A percentile compares a stretch with the other conserved stretches of the same genome.
Conservation (phyloP, 2,329 filamentous ascomycete species). For the Colletotrichum sp. region DNA sequence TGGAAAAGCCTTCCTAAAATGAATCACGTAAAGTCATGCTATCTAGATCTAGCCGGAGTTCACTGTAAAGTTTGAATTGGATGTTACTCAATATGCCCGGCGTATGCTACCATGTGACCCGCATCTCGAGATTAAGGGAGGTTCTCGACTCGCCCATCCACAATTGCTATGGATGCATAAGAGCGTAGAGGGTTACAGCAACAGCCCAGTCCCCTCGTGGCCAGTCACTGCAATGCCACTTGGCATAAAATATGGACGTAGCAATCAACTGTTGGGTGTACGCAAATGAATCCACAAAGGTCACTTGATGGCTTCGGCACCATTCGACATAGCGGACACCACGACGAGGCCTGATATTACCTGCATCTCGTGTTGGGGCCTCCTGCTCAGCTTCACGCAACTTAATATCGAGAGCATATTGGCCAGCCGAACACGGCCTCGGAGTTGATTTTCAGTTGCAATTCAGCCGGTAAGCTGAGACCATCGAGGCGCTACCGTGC, state of each 20-base stretch:
- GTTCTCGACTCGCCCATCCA: not conserved
- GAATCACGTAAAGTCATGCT: not conserved
- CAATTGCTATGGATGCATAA: not conserved
- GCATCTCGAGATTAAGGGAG: not conserved
- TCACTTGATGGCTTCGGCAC: not conserved
- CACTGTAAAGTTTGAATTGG: not conserved
- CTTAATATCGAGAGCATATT: not conserved
- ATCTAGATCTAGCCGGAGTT: conserved; percentile 15
- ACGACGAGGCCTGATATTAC: not conserved
- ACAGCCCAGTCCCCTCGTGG: not conserved
- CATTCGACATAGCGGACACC: not conserved
- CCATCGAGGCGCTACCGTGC: not conserved
- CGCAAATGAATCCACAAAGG: not conserved
- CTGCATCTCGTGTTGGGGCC: not conserved
- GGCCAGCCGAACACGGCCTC: not conserved
- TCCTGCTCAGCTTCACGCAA: not conserved
- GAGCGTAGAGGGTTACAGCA: not conserved
- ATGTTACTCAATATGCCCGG: not conserved
- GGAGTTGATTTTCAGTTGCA: not conserved
- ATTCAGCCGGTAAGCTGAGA: not conserved
- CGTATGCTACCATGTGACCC: not conserved
- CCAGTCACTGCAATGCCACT: not conserved
- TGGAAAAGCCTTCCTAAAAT: not conserved
- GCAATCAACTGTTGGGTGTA: not conserved
- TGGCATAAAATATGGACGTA: not conserved